A percentile compares a stretch with the other conserved stretches of the same genome.
phyloP scores from a whole-genome alignment of 192 early-diverging fungal genomes.

The Thamnidium elegans region DNA sequence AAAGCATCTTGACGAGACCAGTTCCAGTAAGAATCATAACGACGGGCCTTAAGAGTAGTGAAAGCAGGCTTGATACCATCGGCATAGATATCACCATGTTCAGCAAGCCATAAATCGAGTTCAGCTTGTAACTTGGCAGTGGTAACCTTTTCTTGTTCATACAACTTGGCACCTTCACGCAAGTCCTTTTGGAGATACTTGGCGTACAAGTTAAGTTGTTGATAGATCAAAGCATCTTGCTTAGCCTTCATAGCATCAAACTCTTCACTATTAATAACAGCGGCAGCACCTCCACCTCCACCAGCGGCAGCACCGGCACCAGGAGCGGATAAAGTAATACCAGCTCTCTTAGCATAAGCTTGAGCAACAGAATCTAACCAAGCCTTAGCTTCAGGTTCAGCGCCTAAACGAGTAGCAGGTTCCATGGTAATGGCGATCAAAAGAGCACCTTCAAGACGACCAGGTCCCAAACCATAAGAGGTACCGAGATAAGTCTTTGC shows the following conservation, averaged over 20 bases:
- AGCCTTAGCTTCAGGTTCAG: constrained; percentile 69
- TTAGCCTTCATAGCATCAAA: constrained; percentile 76
- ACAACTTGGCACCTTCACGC: constrained; percentile 61
- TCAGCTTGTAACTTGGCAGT: constrained; percentile 72
- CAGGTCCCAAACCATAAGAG: constrained; percentile 72
- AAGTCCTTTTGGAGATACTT: constrained; percentile 81
- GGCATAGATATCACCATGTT: constrained; percentile 90
- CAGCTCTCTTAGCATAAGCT: constrained; percentile 67
- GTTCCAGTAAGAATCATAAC: constrained; percentile 97
- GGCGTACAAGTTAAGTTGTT: constrained; percentile 77
- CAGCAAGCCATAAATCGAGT: constrained; percentile 85
- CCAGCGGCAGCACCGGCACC: constrained; percentile 45
- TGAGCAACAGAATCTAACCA: constrained; percentile 78
- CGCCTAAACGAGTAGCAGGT: constrained; percentile 72
- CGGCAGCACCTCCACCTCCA: constrained; percentile 53
- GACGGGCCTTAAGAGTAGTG: constrained; percentile 80
- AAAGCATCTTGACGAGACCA: constrained; percentile 91
- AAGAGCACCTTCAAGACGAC: constrained; percentile 70
- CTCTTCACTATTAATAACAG: constrained; percentile 84
- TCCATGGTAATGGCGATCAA: constrained; percentile 81
- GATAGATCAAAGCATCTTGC: constrained; percentile 64
- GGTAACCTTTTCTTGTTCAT: constrained; percentile 64
- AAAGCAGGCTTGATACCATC: constrained; percentile 88
- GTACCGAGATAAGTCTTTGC: constrained; percentile 71
- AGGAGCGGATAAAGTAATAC: constrained; percentile 58